These are phyloP conservation scores for Euphorbia celastroides DNA, from an alignment of 441 rosid species.

Conservation along the genomic window DNA sequence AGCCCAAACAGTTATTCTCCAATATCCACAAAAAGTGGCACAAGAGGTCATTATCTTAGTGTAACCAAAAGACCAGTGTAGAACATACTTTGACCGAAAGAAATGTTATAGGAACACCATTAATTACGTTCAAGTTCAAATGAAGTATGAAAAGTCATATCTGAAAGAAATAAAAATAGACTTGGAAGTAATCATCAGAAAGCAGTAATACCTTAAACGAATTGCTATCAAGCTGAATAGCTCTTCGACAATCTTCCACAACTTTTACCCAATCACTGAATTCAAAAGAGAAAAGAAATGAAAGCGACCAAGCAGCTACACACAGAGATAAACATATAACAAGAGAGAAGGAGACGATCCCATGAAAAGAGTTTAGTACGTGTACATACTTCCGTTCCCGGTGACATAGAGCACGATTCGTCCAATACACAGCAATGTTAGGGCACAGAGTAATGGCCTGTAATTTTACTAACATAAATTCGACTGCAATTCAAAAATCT, in stretches of 20 bases:
- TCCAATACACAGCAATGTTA: slow-evolving; percentile 75
- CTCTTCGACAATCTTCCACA: slow-evolving; percentile 75
- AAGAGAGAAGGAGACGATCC: neutral
- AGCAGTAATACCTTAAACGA: slow-evolving; percentile 62
- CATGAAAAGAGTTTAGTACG: neutral
- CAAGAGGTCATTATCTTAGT: neutral
- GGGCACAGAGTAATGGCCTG: slow-evolving; percentile 91
- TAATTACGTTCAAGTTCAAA: neutral
- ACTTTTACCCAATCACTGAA: slow-evolving; percentile 78
- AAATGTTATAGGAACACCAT: neutral
- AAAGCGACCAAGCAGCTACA: slow-evolving; percentile 2
- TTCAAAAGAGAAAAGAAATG: neutral
- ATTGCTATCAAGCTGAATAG: slow-evolving; percentile 58
- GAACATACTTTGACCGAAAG: neutral
- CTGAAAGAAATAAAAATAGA: neutral
- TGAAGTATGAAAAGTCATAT: neutral
- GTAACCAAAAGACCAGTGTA: neutral
- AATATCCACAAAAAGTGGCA: neutral
- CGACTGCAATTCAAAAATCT: neutral
- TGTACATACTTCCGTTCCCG: slow-evolving; percentile 71
- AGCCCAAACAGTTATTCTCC: neutral
- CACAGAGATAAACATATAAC: neutral
- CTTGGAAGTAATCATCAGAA: neutral
- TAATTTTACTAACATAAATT: neutral
- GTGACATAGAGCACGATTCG: slow-evolving; percentile 90